Conservation (phyloP, 163 green algal genomes). For the Coccomyxa subellipsoidea region DNA sequence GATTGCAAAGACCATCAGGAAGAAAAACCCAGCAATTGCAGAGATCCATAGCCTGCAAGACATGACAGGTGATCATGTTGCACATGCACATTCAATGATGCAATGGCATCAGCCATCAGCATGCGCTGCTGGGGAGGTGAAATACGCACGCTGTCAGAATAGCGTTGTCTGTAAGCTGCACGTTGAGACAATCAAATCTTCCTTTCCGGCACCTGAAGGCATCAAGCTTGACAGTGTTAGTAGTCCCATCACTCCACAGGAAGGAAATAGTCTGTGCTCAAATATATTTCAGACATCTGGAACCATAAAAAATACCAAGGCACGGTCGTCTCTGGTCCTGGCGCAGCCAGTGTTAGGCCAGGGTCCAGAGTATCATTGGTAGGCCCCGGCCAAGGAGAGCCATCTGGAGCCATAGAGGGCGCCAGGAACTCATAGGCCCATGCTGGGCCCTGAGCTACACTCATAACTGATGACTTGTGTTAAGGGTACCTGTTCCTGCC, state of each 20-base stretch:
- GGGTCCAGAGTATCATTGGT: background rate
- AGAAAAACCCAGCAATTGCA: constrained; percentile 9
- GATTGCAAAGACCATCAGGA: constrained; percentile 26
- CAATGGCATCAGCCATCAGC: background rate
- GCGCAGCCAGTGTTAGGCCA: background rate
- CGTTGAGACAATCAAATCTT: constrained; percentile 5
- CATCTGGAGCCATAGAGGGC: background rate
- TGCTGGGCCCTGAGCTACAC: background rate
- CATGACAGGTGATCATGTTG: background rate
- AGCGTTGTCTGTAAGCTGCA: background rate
- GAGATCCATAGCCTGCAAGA: constrained; percentile 28
- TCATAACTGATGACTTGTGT: background rate
- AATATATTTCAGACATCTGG: too few relatives aligned
- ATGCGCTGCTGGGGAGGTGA: too few relatives aligned
- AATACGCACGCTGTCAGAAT: constrained; percentile 5
- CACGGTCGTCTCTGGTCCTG: background rate
- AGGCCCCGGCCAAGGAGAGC: background rate
- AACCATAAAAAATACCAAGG: background rate
- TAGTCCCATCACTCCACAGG: background rate
- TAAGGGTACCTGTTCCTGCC: too few relatives aligned
- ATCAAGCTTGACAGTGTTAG: background rate
- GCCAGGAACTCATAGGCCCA: background rate
- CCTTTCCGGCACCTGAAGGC: background rate
- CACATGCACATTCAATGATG: background rate
- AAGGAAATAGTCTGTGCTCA: background rate